A percentile compares a stretch with the other conserved stretches of the same genome.
Evolutionary conservation across 1,139 yeast genomes (phyloP).

Genomic region (Arxiozyma heterogenica): DNA sequence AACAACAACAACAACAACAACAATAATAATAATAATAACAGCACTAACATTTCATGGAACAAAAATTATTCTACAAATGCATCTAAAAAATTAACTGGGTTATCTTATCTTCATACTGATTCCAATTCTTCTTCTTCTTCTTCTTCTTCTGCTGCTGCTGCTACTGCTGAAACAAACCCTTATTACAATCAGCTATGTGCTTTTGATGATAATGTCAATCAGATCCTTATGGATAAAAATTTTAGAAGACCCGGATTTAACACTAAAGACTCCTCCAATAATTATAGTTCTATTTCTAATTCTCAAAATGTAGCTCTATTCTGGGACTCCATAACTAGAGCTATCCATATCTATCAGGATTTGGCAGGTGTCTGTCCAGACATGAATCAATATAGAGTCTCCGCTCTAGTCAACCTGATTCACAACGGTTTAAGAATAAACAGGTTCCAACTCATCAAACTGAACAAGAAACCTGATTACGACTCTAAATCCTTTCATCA

Average conservation of each 20-base stretch:
- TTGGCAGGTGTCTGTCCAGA: conserved; percentile 34
- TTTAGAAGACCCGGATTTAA: conserved; percentile 1
- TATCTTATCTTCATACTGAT: neutral
- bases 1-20: too few relatives aligned
- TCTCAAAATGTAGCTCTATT: conserved; percentile 22
- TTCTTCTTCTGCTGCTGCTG: too few relatives aligned
- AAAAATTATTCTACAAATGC: neutral
- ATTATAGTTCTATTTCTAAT: neutral
- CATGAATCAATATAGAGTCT: conserved; percentile 34
- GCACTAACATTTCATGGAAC: neutral
- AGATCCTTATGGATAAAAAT: conserved; percentile 18
- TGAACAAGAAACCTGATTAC: conserved; percentile 44
- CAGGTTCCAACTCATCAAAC: conserved; percentile 38
- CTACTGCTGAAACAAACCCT: conserved; percentile 21
- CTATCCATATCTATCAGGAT: conserved; percentile 38
- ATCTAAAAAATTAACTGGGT: neutral
- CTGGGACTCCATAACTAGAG: conserved; percentile 39
- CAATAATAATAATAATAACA: too few relatives aligned
- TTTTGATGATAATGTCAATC: conserved; percentile 39
- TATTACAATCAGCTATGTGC: conserved; percentile 36
- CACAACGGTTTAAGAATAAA: conserved; percentile 44
- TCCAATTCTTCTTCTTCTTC: too few relatives aligned
- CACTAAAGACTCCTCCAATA: conserved; percentile 4
- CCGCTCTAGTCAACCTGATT: conserved; percentile 37
- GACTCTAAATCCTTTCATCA: conserved; percentile 44